These are phyloP conservation scores for Paraphoma chrysanthemicola DNA, from an alignment of 2,329 filamentous ascomycete genomes.

Conservation along the genomic window DNA sequence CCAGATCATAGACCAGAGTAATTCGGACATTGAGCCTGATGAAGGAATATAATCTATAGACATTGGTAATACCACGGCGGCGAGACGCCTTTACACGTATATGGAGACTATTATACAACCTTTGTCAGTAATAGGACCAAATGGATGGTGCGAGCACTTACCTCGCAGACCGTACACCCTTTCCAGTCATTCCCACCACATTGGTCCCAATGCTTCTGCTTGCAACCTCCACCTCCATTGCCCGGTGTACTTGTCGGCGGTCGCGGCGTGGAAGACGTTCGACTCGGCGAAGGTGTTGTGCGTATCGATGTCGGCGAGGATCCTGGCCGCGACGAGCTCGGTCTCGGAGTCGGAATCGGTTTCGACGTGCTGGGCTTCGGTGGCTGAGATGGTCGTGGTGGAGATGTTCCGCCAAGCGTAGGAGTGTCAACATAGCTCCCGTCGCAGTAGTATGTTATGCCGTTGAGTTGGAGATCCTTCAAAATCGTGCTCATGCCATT, in stretches of 20 bases:
- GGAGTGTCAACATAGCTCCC: slow-evolving; percentile 37
- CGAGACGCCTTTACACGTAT: slow-evolving; percentile 35
- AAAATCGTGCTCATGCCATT: slow-evolving; percentile 67
- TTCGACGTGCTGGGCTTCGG: slow-evolving; percentile 7
- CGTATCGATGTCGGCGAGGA: slow-evolving; percentile 6
- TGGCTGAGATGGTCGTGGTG: slow-evolving; percentile 16
- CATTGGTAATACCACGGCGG: slow-evolving; percentile 39
- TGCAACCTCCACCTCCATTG: slow-evolving; percentile 26
- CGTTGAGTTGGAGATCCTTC: slow-evolving; percentile 68
- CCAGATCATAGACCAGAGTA: too few relatives aligned
- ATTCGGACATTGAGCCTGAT: too few relatives aligned
- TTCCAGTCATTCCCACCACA: slow-evolving; percentile 41
- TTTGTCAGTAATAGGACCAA: slow-evolving; percentile 2
- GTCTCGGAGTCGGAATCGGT: neutral
- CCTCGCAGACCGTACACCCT: slow-evolving; percentile 37
- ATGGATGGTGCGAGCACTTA: slow-evolving; percentile 12
- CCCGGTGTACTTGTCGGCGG: slow-evolving; percentile 30
- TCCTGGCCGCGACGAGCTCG: neutral
- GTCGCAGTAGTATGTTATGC: slow-evolving; percentile 64
- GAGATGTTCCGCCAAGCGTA: slow-evolving; percentile 28
- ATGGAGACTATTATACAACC: slow-evolving; percentile 24
- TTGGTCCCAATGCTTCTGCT: slow-evolving; percentile 39
- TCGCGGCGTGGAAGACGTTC: slow-evolving; percentile 11
- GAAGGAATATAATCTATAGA: too few relatives aligned
- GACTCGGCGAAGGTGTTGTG: slow-evolving; percentile 4